Percentiles rank a stretch among this genome's conserved stretches.
Evolutionary conservation across 768 basidiomycete species (phyloP).

Genomic region (Agrocybe pediades): DNA sequence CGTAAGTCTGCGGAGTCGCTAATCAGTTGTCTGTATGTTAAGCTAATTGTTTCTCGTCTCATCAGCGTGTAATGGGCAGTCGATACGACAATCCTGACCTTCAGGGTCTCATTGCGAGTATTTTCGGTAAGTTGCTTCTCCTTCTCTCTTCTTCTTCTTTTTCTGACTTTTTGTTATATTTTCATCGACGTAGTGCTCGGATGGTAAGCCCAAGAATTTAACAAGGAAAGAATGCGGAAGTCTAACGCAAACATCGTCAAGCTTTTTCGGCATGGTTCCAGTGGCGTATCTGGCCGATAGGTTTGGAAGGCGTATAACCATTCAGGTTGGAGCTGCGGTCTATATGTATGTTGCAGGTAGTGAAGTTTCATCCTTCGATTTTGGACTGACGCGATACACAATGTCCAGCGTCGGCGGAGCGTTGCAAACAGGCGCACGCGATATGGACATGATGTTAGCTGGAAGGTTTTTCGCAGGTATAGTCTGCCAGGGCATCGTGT

Average conservation of each 20-base stretch:
- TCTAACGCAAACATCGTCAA: slow-evolving; percentile 10
- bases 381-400: slow-evolving; percentile 2
- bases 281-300: slow-evolving; percentile 41
- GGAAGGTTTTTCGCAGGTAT: slow-evolving; percentile 53
- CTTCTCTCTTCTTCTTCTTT: neutral
- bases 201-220: slow-evolving; percentile 25
- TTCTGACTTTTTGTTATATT: neutral
- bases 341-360: slow-evolving; percentile 31
- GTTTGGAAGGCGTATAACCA: slow-evolving; percentile 39
- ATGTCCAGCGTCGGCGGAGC: slow-evolving; percentile 40
- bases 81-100: slow-evolving; percentile 35
- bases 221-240: too few species aligned
- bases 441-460: slow-evolving; percentile 48
- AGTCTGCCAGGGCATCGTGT: neutral
- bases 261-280: slow-evolving; percentile 46
- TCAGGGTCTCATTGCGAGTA: slow-evolving; percentile 41
- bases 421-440: slow-evolving; percentile 47
- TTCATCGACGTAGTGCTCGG: slow-evolving; percentile 31
- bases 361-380: too few species aligned
- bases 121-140: slow-evolving; percentile 37
- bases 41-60: too few species aligned
- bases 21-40: too few species aligned
- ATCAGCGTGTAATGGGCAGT: slow-evolving; percentile 39
- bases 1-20: slow-evolving; percentile 13
- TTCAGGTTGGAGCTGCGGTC: slow-evolving; percentile 39